Conservation (phyloP, 345 rosid species). For the Eucalyptus polybractea region DNA sequence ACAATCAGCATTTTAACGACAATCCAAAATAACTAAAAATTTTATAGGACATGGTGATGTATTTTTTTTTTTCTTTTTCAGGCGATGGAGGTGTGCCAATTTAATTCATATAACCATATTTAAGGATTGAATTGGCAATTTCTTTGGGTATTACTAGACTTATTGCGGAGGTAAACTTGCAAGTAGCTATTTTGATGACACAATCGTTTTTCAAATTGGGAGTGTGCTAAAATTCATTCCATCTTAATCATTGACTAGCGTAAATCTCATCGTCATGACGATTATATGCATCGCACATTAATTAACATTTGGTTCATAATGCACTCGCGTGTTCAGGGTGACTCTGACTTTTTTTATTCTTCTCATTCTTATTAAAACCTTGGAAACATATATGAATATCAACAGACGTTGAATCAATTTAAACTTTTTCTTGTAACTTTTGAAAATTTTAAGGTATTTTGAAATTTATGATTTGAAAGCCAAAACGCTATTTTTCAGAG, state of each 20-base stretch:
- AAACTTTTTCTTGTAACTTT: not conserved
- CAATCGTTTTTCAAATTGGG: no score
- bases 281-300: no score
- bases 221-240: no score
- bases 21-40: not conserved
- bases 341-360: no score
- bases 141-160: no score
- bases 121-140: not conserved
- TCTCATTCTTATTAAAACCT: not conserved
- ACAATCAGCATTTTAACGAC: not conserved
- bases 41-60: not conserved
- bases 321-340: no score
- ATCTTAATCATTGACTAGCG: no score
- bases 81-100: not conserved
- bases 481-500: not conserved
- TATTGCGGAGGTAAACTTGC: no score
- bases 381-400: not conserved
- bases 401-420: not conserved
- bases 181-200: no score
- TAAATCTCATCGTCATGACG: no score
- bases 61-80: not conserved
- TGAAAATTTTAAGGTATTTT: not conserved
- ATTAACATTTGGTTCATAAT: no score
- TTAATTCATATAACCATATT: not conserved
- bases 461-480: not conserved